Percentiles rank a stretch among this genome's conserved stretches.
These are phyloP conservation scores for Arabis alpina DNA, from an alignment of 345 rosid species.

Conservation along the genomic window DNA sequence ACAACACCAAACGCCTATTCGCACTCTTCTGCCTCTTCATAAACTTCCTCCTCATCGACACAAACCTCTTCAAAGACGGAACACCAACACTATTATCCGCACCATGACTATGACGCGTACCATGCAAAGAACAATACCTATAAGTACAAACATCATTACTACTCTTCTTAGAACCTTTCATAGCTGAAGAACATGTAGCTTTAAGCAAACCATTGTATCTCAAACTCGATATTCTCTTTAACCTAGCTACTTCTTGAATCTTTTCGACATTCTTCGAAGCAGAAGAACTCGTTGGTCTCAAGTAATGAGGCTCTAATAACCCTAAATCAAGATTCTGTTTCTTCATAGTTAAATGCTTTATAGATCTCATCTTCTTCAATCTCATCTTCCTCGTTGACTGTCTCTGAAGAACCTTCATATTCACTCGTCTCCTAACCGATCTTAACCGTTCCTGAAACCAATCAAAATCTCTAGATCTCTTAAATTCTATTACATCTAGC, in stretches of 20 bases:
- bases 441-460: constrained; percentile 50
- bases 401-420: constrained; percentile 49
- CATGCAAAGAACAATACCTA: constrained; percentile 90
- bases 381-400: constrained; percentile 50
- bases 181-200: constrained; percentile 84
- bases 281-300: constrained; percentile 44
- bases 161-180: constrained; percentile 60
- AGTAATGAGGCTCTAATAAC: constrained; percentile 40
- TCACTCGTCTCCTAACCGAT: constrained; percentile 43
- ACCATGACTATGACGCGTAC: constrained; percentile 54
- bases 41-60: constrained; percentile 62
- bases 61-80: constrained; percentile 65
- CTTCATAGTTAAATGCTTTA: constrained; percentile 34
- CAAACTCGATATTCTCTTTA: constrained; percentile 55
- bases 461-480: constrained; percentile 37
- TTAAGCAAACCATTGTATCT: constrained; percentile 48
- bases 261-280: constrained; percentile 38
- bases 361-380: constrained; percentile 54
- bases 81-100: constrained; percentile 25
- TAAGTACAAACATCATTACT: constrained; percentile 57
- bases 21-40: constrained; percentile 55
- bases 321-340: constrained; percentile 28
- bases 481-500: constrained; percentile 24
- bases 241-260: constrained; percentile 41
- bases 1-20: constrained; percentile 46